phyloP scores from a whole-genome alignment of 2,329 filamentous ascomycete species.

The Eurotiales sp. region DNA sequence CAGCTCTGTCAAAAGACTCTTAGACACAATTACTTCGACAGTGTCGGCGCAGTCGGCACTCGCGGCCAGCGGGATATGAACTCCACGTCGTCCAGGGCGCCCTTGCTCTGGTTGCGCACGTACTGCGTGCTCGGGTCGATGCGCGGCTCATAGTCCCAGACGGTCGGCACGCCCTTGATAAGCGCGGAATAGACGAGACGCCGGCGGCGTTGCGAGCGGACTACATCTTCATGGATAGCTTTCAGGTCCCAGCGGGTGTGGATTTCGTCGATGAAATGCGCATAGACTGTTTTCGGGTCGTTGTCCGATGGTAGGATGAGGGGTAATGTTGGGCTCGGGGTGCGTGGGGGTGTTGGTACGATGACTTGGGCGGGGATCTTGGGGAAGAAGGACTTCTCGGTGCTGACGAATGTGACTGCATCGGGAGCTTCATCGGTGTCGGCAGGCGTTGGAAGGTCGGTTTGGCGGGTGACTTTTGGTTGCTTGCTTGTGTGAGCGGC shows the following conservation, averaged over 20 bases:
- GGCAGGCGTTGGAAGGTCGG: conserved; percentile 21
- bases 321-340: conserved; percentile 35
- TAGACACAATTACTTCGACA: too few relatives aligned
- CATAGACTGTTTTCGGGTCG: conserved; percentile 47
- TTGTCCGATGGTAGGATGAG: conserved; percentile 29
- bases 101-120: conserved; percentile 60
- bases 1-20: too few relatives aligned
- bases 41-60: conserved; percentile 16
- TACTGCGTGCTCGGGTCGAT: conserved; percentile 56
- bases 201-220: conserved; percentile 73
- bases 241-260: conserved; percentile 75
- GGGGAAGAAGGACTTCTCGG: conserved; percentile 17
- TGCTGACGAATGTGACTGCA: conserved; percentile 15
- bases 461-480: conserved; percentile 20
- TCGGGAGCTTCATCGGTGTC: conserved; percentile 18
- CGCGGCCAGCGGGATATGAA: conserved; percentile 40
- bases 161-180: conserved; percentile 68
- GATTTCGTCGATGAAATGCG: conserved; percentile 71
- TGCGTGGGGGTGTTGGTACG: conserved; percentile 34
- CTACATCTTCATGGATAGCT: conserved; percentile 68
- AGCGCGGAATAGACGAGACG: conserved; percentile 76
- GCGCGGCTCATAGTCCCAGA: conserved; percentile 80
- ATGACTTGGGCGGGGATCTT: conserved; percentile 12
- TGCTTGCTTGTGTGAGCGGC: conserved; percentile 35
- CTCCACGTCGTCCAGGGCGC: conserved; percentile 39